A percentile compares a stretch with the other conserved stretches of the same genome.
phyloP scores from a whole-genome alignment of 192 early-diverging fungal genomes.

The Funneliformis geosporum region DNA sequence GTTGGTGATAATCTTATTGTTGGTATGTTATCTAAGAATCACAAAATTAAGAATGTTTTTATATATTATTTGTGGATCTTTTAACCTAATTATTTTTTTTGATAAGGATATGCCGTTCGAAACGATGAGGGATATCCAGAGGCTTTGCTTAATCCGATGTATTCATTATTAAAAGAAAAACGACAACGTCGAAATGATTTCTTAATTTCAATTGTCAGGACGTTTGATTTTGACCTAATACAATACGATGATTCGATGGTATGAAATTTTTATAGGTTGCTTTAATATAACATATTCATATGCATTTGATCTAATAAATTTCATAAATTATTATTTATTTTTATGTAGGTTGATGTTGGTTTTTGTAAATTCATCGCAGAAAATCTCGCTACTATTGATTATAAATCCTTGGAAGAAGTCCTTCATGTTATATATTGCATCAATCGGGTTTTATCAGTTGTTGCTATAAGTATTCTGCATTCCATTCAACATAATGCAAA shows the following conservation, averaged over 20 bases:
- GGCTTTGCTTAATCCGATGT: constrained; percentile 68
- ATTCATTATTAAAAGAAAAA: constrained; percentile 66
- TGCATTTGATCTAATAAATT: neutral
- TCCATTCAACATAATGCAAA: constrained; percentile 43
- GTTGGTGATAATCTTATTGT: constrained; percentile 37
- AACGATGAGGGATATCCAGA: constrained; percentile 45
- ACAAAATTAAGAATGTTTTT: neutral
- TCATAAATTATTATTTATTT: neutral
- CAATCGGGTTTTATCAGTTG: constrained; percentile 70
- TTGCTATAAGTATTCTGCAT: constrained; percentile 62
- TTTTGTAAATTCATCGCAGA: constrained; percentile 81
- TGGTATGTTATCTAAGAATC: constrained; percentile 41
- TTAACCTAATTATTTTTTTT: neutral
- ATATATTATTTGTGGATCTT: neutral
- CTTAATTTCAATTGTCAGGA: constrained; percentile 64
- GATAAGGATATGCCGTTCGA: constrained; percentile 35
- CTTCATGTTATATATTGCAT: constrained; percentile 72
- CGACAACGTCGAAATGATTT: constrained; percentile 73
- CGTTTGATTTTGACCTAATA: constrained; percentile 63
- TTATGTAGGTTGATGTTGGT: constrained; percentile 48
- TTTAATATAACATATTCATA: neutral
- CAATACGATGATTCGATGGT: neutral
- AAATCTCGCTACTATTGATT: constrained; percentile 78
- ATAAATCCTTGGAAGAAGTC: constrained; percentile 80
- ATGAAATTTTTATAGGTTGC: constrained; percentile 23